Conservation (phyloP, 768 basidiomycete species). For the Tylopilus balloui region DNA sequence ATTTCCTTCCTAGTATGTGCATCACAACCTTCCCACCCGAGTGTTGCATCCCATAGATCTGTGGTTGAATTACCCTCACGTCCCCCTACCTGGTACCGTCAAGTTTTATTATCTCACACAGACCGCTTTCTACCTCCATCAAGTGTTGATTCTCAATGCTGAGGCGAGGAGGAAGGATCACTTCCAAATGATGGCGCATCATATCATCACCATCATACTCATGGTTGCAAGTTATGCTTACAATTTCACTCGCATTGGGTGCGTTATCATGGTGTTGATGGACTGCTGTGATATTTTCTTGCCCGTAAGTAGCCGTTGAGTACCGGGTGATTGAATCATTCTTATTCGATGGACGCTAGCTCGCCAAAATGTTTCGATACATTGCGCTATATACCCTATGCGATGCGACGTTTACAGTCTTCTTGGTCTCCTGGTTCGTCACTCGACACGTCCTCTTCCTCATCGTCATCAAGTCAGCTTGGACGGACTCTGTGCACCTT, state of each 20-base stretch:
- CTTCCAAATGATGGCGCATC: slow-evolving; percentile 94
- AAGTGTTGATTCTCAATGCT: slow-evolving; percentile 86
- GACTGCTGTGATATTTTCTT: slow-evolving; percentile 92
- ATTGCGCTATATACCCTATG: slow-evolving; percentile 60
- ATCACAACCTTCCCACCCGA: slow-evolving; percentile 63
- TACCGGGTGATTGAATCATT: background rate
- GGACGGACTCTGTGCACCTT: slow-evolving; percentile 45
- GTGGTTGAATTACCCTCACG: slow-evolving; percentile 83
- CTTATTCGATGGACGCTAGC: slow-evolving; percentile 37
- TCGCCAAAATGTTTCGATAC: slow-evolving; percentile 94
- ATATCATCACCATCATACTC: slow-evolving; percentile 81
- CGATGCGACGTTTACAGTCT: slow-evolving; percentile 73
- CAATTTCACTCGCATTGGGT: slow-evolving; percentile 87
- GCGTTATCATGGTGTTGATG: slow-evolving; percentile 87
- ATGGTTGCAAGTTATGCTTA: slow-evolving; percentile 73
- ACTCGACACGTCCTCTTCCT: slow-evolving; percentile 85
- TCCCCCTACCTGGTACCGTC: slow-evolving; percentile 69
- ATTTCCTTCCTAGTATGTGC: slow-evolving; percentile 61
- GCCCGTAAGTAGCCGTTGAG: slow-evolving; percentile 54
- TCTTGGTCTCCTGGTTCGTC: slow-evolving; percentile 86
- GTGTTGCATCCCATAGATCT: slow-evolving; percentile 59
- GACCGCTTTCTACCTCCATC: slow-evolving; percentile 87
- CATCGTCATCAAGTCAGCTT: slow-evolving; percentile 60
- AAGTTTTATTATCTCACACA: slow-evolving; percentile 90
- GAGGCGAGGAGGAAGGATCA: slow-evolving; percentile 93